Evolutionary conservation across 108 stramenopile species (phyloP), one percentile per base, ranked within the genome.

Genomic region (Nannochloropsis gaditana): DNA sequence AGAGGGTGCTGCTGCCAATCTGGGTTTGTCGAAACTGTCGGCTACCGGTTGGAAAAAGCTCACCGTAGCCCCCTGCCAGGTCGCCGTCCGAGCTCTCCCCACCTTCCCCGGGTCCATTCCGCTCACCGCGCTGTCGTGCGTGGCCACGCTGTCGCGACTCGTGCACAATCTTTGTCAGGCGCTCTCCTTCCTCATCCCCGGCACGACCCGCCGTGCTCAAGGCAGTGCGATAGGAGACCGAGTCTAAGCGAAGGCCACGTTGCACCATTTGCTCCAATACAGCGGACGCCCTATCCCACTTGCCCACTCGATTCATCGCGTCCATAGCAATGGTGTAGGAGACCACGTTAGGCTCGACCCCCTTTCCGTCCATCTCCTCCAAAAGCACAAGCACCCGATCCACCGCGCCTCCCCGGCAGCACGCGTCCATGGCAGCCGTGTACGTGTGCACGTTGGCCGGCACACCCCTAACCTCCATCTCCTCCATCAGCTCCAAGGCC

Each of bases 261-360:
- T 73, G 59, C 5, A 73, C 59, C 41, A 86, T 85, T 83, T 86
- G 82, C 84, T 79, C 44, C 45, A 88, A 43, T 9, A 83, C 45
- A 3, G 79, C 47, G 81, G 85, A 21, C 5, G 88, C 88, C 44
- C 45, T 80, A 84, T 88, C 84, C 88, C 88, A 88, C 88, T 85
- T 80, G 17, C 88, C 88, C 3, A 80, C 88, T n/a, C 59, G 15
- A n/a, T 73, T 73, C 59, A 73, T 73, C 8, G 59, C 59, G 59
- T 79, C 79, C n/a, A 87, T 87, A 9, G 84, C 86, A n/a, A 79
- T 80, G 44, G 85, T 85, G 85, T 88, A 88, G 43, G 79, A 80
- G 80, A 88, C 44, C 43, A 59, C 10, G 81, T 88, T 83, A 15
- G 87, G 87, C 80, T 50, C 43, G 17, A 88, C 82, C 81, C 87